Evolutionary conservation across 306 rosid species (phyloP), one percentile per base, ranked within the genome.

Genomic region (Ormosia emarginata): DNA sequence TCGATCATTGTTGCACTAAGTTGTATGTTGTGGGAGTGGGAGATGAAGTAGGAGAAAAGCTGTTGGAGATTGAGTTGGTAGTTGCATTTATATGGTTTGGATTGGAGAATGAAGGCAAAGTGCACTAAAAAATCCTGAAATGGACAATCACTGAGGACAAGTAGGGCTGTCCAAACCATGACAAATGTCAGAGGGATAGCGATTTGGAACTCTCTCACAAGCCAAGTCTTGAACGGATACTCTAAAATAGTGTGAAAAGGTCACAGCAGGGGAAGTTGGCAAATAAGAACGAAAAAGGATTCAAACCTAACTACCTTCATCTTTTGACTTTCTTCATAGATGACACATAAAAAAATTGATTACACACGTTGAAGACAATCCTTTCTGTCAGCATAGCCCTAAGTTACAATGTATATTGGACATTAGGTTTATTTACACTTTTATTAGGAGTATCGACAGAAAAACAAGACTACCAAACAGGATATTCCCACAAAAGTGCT

Each of bases 161-260:
- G 83, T 59, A 52, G 79, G 87, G 84, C 81, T 83, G 83, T 79
- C 78, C 74, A 79, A 53, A 64, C 11, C 17, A 74, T 81, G 94
- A 88, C 98, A 92, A 81, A 73, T 94, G 98, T 94, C 95, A 72
- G 55, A 67, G 67, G 64, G 70, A 79, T 80, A 87, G 84, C 58
- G 64, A 56, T 44, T 82, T 82, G 79, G 74, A 76, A 46, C 62
- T 75, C 81, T 71, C 68, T 43, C 62, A 18, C 63, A 56, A 74
- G 81, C 88, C 64, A 75, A 77, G 86, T 80, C 85, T 50, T 30
- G n/a, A 17, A 30, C 1, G 32, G 52, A 85, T 53, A 55, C 69
- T 39, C 50, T 12, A 72, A 75, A 84, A 66, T 41, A 44, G 56
- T 80, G 47, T 78, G 79, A 12, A 43, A 34, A 82, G n/a, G 59